These are phyloP conservation scores for Podospora didyma DNA, from an alignment of 495 filamentous ascomycete genomes.

Conservation along the genomic window DNA sequence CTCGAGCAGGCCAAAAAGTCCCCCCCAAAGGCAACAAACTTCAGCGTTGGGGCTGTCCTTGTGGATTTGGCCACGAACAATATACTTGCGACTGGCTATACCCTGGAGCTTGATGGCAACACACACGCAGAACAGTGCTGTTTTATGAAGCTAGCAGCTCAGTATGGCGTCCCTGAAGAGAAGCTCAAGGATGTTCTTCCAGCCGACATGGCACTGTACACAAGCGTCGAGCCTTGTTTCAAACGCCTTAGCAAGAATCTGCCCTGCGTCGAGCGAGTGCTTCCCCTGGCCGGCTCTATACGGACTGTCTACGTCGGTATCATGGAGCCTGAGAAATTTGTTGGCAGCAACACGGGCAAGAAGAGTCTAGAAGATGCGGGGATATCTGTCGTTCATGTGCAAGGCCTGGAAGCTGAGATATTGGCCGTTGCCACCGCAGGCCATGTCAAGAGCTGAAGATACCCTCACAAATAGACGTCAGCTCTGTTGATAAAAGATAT, in stretches of 20 bases:
- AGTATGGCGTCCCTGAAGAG: constrained; percentile 49
- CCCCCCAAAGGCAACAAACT: constrained; percentile 83
- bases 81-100: constrained; percentile 82
- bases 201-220: constrained; percentile 65
- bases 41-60: constrained; percentile 84
- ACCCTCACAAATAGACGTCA: too few relatives aligned
- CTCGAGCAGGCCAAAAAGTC: constrained; percentile 72
- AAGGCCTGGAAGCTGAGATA: constrained; percentile 79
- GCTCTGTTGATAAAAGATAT: too few relatives aligned
- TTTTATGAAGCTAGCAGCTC: constrained; percentile 67
- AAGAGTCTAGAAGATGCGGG: constrained; percentile 65
- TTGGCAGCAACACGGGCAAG: constrained; percentile 73
- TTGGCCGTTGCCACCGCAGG: constrained; percentile 75
- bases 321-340: constrained; percentile 84
- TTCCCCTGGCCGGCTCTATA: constrained; percentile 58
- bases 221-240: constrained; percentile 91
- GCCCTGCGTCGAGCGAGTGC: constrained; percentile 78
- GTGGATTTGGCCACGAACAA: constrained; percentile 54
- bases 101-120: constrained; percentile 85
- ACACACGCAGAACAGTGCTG: constrained; percentile 95
- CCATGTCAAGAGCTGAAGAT: constrained; percentile 39
- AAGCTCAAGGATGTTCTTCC: constrained; percentile 54
- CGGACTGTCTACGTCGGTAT: constrained; percentile 83
- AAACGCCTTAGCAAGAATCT: constrained; percentile 75
- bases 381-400: constrained; percentile 66